A percentile compares a stretch with the other conserved stretches of the same genome.
These are phyloP conservation scores for Phytophthora brassicae DNA, from an alignment of 352 stramenopile genomes.

Conservation along the genomic window DNA sequence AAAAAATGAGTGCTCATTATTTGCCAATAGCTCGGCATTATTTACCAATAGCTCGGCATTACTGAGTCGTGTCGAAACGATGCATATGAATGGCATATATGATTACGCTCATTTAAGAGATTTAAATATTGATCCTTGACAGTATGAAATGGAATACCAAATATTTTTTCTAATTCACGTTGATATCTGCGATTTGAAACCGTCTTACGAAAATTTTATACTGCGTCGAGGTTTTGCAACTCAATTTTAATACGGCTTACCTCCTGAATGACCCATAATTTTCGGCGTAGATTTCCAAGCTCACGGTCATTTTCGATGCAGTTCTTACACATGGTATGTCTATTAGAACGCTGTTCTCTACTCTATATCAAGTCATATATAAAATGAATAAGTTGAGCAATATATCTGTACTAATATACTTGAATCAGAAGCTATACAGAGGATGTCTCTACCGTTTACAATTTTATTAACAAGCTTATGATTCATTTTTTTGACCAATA, in stretches of 20 bases:
- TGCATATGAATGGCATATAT: slow-evolving; percentile 3
- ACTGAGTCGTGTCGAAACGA: slow-evolving; percentile 4
- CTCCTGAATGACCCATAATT: slow-evolving; percentile 11
- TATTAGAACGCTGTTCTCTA: background rate
- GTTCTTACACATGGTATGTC: background rate
- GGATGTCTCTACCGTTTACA: slow-evolving; percentile 1
- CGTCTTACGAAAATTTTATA: slow-evolving; percentile 12
- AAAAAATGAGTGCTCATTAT: slow-evolving; percentile 5
- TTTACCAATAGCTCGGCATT: slow-evolving; percentile 14
- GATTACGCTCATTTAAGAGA: slow-evolving; percentile 6
- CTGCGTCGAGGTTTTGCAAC: slow-evolving; percentile 11
- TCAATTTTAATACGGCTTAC: slow-evolving; percentile 20
- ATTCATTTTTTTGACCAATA: slow-evolving; percentile 5
- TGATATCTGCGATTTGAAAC: slow-evolving; percentile 12
- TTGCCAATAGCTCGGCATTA: slow-evolving; percentile 11
- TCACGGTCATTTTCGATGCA: slow-evolving; percentile 13
- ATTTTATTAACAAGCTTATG: slow-evolving; percentile 9
- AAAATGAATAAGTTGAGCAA: background rate
- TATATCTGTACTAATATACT: slow-evolving; percentile 3
- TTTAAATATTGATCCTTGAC: slow-evolving; percentile 16
- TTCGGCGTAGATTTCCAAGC: slow-evolving; percentile 5
- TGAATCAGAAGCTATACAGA: background rate
- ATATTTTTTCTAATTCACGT: slow-evolving; percentile 4
- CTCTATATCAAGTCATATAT: slow-evolving; percentile 3
- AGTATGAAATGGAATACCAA: slow-evolving; percentile 12